phyloP scores from a whole-genome alignment of 768 basidiomycete genomes.

The Leccinum rimulosum region DNA sequence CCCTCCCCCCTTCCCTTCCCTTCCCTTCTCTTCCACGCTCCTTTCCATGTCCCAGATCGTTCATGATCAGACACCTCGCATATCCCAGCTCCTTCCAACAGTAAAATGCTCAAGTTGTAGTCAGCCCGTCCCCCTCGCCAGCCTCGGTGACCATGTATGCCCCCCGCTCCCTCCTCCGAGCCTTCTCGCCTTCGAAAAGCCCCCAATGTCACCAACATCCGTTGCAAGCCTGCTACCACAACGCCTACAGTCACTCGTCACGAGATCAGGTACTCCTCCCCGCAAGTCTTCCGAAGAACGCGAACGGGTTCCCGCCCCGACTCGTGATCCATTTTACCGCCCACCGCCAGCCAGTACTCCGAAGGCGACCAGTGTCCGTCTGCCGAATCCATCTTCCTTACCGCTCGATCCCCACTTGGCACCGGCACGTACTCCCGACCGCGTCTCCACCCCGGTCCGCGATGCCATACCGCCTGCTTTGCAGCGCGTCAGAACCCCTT shows the following conservation, averaged over 20 bases:
- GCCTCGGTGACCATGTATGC: slow-evolving; percentile 81
- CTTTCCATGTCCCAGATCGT: slow-evolving; percentile 27
- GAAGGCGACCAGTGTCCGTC: slow-evolving; percentile 7
- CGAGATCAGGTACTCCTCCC: slow-evolving; percentile 16
- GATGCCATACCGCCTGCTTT: slow-evolving; percentile 14
- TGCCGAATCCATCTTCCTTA: slow-evolving; percentile 6
- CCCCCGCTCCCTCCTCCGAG: slow-evolving; percentile 45
- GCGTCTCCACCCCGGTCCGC: slow-evolving; percentile 15
- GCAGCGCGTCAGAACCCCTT: slow-evolving; percentile 20
- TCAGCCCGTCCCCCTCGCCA: slow-evolving; percentile 63
- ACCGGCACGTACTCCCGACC: slow-evolving; percentile 11
- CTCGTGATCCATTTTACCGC: slow-evolving; percentile 29
- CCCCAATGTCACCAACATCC: slow-evolving; percentile 38
- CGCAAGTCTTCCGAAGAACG: slow-evolving; percentile 4
- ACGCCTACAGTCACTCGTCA: slow-evolving; percentile 47
- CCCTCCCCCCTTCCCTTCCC: background rate
- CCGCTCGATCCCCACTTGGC: slow-evolving; percentile 4
- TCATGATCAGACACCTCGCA: slow-evolving; percentile 21
- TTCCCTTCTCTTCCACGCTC: slow-evolving; percentile 8
- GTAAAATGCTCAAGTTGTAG: slow-evolving; percentile 85
- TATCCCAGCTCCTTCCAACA: slow-evolving; percentile 71
- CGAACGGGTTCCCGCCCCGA: slow-evolving; percentile 8
- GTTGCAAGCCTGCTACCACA: slow-evolving; percentile 47
- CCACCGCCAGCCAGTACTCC: slow-evolving; percentile 20
- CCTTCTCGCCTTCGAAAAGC: slow-evolving; percentile 31